phyloP scores from a whole-genome alignment of 2,329 filamentous ascomycete genomes.

The Alternaria gansuensis region DNA sequence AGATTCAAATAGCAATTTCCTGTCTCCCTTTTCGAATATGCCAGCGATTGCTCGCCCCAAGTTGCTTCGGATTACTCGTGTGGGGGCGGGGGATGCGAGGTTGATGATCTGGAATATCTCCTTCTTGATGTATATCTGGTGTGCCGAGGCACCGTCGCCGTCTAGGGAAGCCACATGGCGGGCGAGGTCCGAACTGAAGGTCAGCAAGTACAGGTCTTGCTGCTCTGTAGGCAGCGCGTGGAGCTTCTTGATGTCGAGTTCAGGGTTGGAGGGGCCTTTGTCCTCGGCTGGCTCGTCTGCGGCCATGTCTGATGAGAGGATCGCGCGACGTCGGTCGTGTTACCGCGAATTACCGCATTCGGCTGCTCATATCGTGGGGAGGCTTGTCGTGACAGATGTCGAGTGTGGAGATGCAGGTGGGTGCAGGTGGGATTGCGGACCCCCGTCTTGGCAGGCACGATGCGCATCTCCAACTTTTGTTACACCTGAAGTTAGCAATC shows the following conservation, averaged over 20 bases:
- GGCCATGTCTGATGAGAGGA: conserved; percentile 37
- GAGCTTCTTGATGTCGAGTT: conserved; percentile 90
- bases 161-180: conserved; percentile 79
- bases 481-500: conserved; percentile 1
- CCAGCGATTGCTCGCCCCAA: conserved; percentile 83
- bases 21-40: conserved; percentile 84
- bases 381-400: conserved; percentile 27
- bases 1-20: conserved; percentile 91
- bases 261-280: conserved; percentile 64
- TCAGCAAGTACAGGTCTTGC: conserved; percentile 92
- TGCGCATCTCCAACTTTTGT: conserved; percentile 29
- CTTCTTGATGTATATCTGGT: conserved; percentile 92
- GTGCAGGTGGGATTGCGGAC: conserved; percentile 36
- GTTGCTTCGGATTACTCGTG: conserved; percentile 88
- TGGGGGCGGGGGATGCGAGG: conserved; percentile 80
- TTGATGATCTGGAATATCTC: conserved; percentile 94
- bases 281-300: conserved; percentile 45
- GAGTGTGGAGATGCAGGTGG: conserved; percentile 31
- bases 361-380: conserved; percentile 34
- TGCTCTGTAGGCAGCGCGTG: conserved; percentile 90
- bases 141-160: conserved; percentile 81
- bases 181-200: conserved; percentile 82
- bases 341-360: conserved; percentile 13
- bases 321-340: conserved; percentile 18
- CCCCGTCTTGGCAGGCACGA: conserved; percentile 38